phyloP scores from a whole-genome alignment of 2,329 filamentous ascomycete genomes.

The Cladophialophora carrionii region DNA sequence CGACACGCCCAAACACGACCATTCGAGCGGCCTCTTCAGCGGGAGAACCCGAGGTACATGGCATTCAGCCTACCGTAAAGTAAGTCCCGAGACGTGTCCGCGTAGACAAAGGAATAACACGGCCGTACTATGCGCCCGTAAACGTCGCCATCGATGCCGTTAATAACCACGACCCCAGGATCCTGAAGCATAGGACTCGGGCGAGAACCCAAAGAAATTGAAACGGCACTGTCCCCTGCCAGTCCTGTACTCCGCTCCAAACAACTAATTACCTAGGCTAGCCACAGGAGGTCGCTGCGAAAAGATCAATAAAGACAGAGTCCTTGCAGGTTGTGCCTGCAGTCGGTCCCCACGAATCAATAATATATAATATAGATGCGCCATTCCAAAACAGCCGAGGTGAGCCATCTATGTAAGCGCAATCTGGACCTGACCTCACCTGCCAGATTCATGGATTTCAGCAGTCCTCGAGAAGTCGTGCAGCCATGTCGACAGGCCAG shows the following conservation, averaged over 20 bases:
- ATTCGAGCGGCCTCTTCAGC: not conserved
- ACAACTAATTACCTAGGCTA: not conserved
- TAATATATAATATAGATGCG: conserved; percentile 18
- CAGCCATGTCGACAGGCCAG: conserved; percentile 2
- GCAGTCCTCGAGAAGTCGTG: not conserved
- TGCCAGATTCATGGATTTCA: not conserved
- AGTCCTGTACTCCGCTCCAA: not conserved
- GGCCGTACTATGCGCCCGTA: conserved; percentile 2
- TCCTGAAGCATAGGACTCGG: not conserved
- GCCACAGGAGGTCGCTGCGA: not conserved
- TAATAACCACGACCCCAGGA: not conserved
- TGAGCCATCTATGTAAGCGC: conserved; percentile 3
- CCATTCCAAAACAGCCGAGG: conserved; percentile 9
- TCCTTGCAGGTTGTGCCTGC: not conserved
- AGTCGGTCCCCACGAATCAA: conserved; percentile 11
- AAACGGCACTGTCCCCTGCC: too few species aligned
- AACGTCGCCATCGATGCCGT: not conserved
- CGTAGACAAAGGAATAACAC: not conserved
- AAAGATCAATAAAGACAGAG: not conserved
- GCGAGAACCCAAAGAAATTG: not conserved
- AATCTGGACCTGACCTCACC: not conserved
- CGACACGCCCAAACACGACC: not conserved
- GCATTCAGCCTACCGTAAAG: not conserved
- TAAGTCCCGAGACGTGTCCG: not conserved
- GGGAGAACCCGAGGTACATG: conserved; percentile 2